Conservation (phyloP, 441 rosid species). For the Croton setiger region DNA sequence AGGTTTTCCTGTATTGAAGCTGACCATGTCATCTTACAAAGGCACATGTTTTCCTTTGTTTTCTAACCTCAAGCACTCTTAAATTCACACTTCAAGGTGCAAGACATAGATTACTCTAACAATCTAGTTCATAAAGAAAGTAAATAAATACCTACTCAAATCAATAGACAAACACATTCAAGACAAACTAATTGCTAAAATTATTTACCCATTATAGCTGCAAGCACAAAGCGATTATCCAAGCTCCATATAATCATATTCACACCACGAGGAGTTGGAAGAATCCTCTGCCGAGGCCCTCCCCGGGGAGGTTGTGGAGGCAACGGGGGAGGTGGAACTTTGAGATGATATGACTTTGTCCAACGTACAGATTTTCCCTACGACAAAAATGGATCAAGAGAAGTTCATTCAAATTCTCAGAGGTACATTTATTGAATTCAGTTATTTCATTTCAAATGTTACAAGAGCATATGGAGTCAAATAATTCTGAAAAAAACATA, state of each 20-base stretch:
- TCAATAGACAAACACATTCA: neutral
- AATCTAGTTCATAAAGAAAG: neutral
- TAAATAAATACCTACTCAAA: neutral
- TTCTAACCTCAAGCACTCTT: neutral
- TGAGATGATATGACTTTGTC: constrained; percentile 87
- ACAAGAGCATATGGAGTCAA: constrained; percentile 22
- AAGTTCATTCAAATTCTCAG: constrained; percentile 6
- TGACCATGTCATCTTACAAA: neutral
- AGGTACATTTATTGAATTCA: neutral
- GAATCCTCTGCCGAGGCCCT: constrained; percentile 97
- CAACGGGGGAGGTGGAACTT: constrained; percentile 98
- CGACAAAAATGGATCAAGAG: constrained; percentile 20
- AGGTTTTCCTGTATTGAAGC: neutral
- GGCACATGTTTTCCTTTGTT: neutral
- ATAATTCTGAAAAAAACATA: constrained; percentile 10
- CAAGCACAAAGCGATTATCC: constrained; percentile 99
- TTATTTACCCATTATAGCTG: constrained; percentile 95
- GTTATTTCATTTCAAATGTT: constrained; percentile 18
- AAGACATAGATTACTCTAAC: neutral
- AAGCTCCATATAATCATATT: constrained; percentile 99
- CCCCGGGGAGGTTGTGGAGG: constrained; percentile 96
- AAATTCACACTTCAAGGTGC: neutral
- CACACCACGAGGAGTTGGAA: constrained; percentile 99
- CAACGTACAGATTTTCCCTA: constrained; percentile 90
- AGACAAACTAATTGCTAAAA: neutral